phyloP scores from a whole-genome alignment of 345 rosid genomes.

The Eucalyptus sideroxylon region DNA sequence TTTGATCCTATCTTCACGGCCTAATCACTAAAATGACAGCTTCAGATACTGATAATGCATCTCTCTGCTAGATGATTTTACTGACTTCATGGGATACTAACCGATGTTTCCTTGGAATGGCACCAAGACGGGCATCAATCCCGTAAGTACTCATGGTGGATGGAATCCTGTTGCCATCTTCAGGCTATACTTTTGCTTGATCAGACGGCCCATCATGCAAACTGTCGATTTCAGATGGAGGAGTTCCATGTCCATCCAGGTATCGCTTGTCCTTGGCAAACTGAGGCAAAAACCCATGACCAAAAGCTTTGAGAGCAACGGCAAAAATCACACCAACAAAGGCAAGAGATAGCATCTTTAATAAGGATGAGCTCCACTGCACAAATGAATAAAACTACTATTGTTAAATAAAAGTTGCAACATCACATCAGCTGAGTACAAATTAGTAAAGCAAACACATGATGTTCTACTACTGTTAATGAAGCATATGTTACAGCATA shows the following conservation, averaged over 20 bases:
- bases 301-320: constrained; percentile 20
- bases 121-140: not conserved
- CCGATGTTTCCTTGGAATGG: not conserved
- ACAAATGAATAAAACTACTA: not conserved
- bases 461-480: not conserved
- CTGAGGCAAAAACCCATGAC: constrained; percentile 32
- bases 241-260: constrained; percentile 8
- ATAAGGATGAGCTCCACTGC: constrained; percentile 48
- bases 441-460: not conserved
- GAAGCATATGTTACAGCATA: not conserved
- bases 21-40: not conserved
- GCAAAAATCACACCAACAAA: constrained; percentile 66
- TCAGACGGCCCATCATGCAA: not conserved
- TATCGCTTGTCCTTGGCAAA: constrained; percentile 19
- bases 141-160: not conserved
- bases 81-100: not conserved
- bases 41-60: not conserved
- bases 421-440: not conserved
- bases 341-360: constrained; percentile 35
- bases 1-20: not conserved
- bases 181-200: not conserved
- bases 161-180: not conserved
- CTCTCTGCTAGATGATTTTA: not conserved
- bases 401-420: not conserved
- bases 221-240: not conserved